These are phyloP conservation scores for Malus hybrid DNA, from an alignment of 331 rosid species.

Conservation along the genomic window DNA sequence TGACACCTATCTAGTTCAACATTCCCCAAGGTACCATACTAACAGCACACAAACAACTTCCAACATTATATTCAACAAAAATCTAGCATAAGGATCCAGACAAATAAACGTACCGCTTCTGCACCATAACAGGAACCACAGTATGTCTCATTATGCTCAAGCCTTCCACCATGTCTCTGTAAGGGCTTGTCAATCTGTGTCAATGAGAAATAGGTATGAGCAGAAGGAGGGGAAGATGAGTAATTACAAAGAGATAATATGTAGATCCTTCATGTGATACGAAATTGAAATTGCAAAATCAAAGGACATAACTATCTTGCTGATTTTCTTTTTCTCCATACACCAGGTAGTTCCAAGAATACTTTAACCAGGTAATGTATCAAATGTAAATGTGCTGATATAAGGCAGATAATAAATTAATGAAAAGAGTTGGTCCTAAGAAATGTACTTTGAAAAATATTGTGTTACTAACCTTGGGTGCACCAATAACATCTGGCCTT, in stretches of 20 bases:
- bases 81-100: not conserved
- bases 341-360: not conserved
- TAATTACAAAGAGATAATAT: not conserved
- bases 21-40: too few relatives aligned
- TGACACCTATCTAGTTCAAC: not conserved
- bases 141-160: constrained; percentile 92
- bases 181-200: constrained; percentile 81
- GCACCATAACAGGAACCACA: constrained; percentile 95
- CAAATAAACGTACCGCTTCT: constrained; percentile 52
- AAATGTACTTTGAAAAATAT: not conserved
- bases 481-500: constrained; percentile 82
- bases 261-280: not conserved
- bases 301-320: not conserved
- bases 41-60: constrained; percentile 9
- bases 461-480: constrained; percentile 55
- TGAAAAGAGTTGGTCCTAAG: too few relatives aligned
- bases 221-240: not conserved
- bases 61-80: not conserved
- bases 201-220: constrained; percentile 11
- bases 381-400: not conserved
- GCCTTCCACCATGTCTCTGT: constrained; percentile 94
- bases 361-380: not conserved
- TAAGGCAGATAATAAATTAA: too few relatives aligned
- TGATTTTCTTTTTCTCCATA: not conserved
- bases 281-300: not conserved